Conservation (phyloP, 78 protist species). For the Ministeria vibrans region DNA sequence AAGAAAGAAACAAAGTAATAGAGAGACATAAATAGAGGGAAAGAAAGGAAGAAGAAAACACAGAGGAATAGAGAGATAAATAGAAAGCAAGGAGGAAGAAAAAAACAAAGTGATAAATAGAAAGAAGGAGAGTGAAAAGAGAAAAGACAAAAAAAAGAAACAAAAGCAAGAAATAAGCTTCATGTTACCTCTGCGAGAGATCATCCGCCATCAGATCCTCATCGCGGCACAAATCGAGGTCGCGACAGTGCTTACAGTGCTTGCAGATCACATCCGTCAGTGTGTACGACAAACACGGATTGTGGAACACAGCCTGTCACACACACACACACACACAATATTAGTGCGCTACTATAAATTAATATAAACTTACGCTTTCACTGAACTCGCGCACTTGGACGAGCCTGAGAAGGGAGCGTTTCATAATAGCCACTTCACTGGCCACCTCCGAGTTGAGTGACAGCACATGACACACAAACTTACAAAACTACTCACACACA, state of each 20-base stretch:
- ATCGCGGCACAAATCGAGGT: slow-evolving; percentile 53
- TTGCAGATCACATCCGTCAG: slow-evolving; percentile 64
- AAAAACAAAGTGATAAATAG: too few relatives aligned
- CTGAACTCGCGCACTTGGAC: slow-evolving; percentile 57
- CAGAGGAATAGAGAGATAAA: too few relatives aligned
- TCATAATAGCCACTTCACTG: neutral
- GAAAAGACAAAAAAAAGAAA: too few relatives aligned
- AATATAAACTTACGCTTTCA: neutral
- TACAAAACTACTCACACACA: too few relatives aligned
- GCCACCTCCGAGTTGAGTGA: slow-evolving; percentile 19
- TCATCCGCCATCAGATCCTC: neutral
- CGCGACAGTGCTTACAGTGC: slow-evolving; percentile 45
- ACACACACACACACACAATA: slow-evolving; percentile 9
- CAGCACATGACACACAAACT: slow-evolving; percentile 49
- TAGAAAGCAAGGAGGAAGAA: too few relatives aligned
- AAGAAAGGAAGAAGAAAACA: too few relatives aligned
- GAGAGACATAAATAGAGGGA: too few relatives aligned
- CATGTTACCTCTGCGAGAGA: neutral
- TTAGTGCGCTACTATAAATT: neutral
- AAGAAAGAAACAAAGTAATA: too few relatives aligned
- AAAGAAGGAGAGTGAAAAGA: too few relatives aligned
- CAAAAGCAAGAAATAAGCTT: too few relatives aligned
- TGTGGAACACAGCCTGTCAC: slow-evolving; percentile 36
- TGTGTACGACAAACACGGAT: slow-evolving; percentile 46
- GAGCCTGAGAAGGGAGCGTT: slow-evolving; percentile 28